Conservation (phyloP, 768 basidiomycete species). For the Candolleomyces aberdarensis region DNA sequence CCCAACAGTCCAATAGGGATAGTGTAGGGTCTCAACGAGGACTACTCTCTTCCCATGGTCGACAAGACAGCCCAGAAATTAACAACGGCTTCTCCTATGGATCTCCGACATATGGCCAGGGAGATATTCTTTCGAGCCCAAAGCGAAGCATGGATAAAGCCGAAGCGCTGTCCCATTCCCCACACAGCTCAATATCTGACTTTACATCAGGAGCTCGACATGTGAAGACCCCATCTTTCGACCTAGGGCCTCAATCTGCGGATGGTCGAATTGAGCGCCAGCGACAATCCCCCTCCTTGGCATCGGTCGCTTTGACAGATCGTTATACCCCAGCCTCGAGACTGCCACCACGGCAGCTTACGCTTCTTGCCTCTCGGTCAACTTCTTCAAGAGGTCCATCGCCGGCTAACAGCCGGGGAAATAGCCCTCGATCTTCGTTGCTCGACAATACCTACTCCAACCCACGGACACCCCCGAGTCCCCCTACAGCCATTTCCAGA, state of each 20-base stretch:
- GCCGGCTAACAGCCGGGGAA: background rate
- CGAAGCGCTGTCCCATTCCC: constrained; percentile 5
- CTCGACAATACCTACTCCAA: background rate
- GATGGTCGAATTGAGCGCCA: background rate
- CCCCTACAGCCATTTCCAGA: constrained; percentile 1
- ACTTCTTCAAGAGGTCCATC: background rate
- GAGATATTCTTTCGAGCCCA: background rate
- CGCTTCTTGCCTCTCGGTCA: background rate
- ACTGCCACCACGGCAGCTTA: background rate
- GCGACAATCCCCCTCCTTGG: background rate
- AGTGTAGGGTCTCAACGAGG: background rate
- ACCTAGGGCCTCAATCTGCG: background rate
- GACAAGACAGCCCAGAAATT: background rate
- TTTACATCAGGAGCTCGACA: background rate
- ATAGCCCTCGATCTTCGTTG: background rate
- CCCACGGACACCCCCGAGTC: constrained; percentile 3
- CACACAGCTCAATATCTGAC: background rate
- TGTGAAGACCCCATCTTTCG: background rate
- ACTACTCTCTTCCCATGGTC: constrained; percentile 8
- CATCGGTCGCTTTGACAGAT: background rate
- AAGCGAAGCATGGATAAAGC: constrained; percentile 3
- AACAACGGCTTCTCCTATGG: background rate
- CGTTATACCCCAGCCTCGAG: background rate
- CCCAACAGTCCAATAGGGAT: background rate
- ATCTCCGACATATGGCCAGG: background rate